Conservation (phyloP, 73 alveolate species). For the Symbiodinium natans region DNA sequence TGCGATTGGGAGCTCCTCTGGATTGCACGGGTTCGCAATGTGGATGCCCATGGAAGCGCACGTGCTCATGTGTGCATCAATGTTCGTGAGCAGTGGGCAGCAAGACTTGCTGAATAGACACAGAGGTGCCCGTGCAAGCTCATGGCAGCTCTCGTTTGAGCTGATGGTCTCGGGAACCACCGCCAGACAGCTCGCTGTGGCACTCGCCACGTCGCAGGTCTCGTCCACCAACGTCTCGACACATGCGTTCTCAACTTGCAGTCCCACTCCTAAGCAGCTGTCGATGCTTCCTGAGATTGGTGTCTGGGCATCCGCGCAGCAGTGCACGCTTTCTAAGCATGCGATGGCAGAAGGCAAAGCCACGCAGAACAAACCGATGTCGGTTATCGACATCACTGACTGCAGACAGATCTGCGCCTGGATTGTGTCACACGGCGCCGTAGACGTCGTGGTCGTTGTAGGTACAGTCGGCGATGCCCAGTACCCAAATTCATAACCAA, state of each 20-base stretch:
- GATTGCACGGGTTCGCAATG: neutral
- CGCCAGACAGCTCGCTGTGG: neutral
- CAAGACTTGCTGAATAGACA: neutral
- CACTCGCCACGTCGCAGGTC: neutral
- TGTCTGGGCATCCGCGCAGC: neutral
- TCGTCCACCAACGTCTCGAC: neutral
- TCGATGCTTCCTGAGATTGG: neutral
- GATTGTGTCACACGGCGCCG: neutral
- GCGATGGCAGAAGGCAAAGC: neutral
- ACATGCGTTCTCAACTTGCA: neutral
- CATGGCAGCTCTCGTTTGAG: neutral
- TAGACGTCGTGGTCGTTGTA: neutral
- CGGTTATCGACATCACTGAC: neutral
- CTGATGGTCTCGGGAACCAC: neutral
- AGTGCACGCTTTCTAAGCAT: neutral
- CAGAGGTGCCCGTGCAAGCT: neutral
- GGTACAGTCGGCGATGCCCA: slow-evolving; percentile 15
- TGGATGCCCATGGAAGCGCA: neutral
- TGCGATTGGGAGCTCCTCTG: neutral
- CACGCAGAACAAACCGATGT: neutral
- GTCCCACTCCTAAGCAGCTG: neutral
- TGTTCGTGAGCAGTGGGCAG: neutral
- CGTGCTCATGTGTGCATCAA: neutral
- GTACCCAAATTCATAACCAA: neutral
- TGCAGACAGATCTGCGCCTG: neutral